A percentile compares a stretch with the other conserved stretches of the same genome.
Conservation (phyloP, 768 basidiomycete genomes). For the Russula sp. region DNA sequence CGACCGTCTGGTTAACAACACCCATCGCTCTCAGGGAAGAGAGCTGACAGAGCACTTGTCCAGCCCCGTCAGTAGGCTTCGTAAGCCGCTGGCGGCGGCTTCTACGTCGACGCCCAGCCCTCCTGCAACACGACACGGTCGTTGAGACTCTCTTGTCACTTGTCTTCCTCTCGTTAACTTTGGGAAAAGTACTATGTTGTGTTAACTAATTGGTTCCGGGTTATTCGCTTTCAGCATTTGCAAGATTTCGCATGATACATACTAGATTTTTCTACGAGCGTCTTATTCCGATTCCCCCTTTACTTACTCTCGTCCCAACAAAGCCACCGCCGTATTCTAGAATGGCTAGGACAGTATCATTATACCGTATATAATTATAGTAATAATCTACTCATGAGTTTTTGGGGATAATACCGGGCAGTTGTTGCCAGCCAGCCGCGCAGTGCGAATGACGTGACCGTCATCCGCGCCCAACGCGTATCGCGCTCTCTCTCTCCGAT, state of each 20-base stretch:
- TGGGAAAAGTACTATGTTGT: slow-evolving; percentile 21
- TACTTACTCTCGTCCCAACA: neutral
- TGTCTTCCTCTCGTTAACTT: neutral
- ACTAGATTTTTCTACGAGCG: slow-evolving; percentile 2
- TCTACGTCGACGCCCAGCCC: slow-evolving; percentile 23
- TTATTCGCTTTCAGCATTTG: slow-evolving; percentile 8
- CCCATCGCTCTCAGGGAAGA: slow-evolving; percentile 32
- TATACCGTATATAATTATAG: slow-evolving; percentile 23
- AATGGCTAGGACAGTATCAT: slow-evolving; percentile 21
- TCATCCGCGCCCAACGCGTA: no score
- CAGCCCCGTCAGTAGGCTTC: slow-evolving; percentile 41
- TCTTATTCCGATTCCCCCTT: neutral
- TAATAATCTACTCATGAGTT: neutral
- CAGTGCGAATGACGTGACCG: no score
- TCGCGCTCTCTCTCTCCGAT: neutral
- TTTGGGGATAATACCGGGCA: neutral
- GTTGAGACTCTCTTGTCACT: slow-evolving; percentile 12
- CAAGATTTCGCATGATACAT: slow-evolving; percentile 13
- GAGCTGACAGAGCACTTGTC: slow-evolving; percentile 38
- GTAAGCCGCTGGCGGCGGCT: slow-evolving; percentile 32
- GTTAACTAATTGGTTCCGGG: slow-evolving; percentile 6
- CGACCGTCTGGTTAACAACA: neutral
- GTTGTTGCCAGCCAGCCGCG: no score
- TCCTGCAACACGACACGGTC: slow-evolving; percentile 30
- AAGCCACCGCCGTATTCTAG: slow-evolving; percentile 19